phyloP scores from a whole-genome alignment of 2,329 filamentous ascomycete genomes.

The Coniosporium tulheliwenetii region DNA sequence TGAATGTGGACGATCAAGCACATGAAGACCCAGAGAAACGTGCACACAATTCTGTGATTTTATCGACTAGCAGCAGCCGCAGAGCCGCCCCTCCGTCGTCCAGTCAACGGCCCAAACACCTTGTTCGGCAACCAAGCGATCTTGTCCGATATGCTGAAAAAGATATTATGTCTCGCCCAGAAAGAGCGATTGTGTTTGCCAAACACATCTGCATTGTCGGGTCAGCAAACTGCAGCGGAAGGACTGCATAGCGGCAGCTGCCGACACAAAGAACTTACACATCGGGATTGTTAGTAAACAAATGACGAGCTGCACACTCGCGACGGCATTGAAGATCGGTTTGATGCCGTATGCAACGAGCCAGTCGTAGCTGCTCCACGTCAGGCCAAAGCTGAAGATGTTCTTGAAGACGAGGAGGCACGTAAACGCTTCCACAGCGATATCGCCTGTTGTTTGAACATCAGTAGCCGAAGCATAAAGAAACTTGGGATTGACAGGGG shows the following conservation, averaged over 20 bases:
- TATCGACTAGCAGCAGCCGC: no score
- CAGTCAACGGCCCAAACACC: no score
- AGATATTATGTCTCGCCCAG: constrained; percentile 59
- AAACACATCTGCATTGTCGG: constrained; percentile 45
- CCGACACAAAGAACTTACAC: constrained; percentile 45
- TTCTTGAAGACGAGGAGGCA: constrained; percentile 90
- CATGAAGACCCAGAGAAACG: no score
- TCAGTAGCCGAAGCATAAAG: constrained; percentile 2
- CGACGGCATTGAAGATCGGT: constrained; percentile 53
- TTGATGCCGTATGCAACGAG: constrained; percentile 47
- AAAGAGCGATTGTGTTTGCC: constrained; percentile 65
- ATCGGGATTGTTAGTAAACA: constrained; percentile 61
- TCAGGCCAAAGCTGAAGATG: constrained; percentile 75
- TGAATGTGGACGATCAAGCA: no score
- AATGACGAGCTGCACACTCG: constrained; percentile 60
- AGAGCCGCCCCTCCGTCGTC: no score
- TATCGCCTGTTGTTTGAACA: constrained; percentile 39
- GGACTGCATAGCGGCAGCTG: background rate
- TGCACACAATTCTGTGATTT: no score
- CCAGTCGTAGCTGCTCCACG: constrained; percentile 76
- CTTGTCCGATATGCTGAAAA: constrained; percentile 16
- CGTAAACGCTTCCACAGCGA: constrained; percentile 78
- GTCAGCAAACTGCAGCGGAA: background rate
- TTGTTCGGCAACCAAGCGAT: no score
- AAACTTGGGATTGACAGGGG: background rate